A percentile compares a stretch with the other conserved stretches of the same genome.
These are phyloP conservation scores for Tetrastigma voinierianum DNA, from an alignment of 164 flowering plant species.

Conservation along the genomic window DNA sequence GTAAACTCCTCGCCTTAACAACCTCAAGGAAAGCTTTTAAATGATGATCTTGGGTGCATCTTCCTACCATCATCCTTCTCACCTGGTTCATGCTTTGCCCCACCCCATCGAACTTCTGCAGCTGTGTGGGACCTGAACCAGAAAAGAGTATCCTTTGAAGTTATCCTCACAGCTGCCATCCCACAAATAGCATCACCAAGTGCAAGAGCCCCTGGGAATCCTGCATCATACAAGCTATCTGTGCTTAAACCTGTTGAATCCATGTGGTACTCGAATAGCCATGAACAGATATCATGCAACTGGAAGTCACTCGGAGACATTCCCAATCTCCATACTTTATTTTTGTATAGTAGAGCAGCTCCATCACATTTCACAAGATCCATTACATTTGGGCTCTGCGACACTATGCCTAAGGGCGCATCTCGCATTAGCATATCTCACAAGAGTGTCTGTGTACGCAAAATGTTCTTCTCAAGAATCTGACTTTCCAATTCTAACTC, in stretches of 20 bases:
- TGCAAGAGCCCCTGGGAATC: conserved; percentile 75
- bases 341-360: conserved; percentile 74
- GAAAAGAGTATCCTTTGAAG: conserved; percentile 73
- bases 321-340: conserved; percentile 67
- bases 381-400: conserved; percentile 85
- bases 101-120: conserved; percentile 89
- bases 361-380: conserved; percentile 96
- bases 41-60: conserved; percentile 97
- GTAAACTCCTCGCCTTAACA: conserved; percentile 75
- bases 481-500: conserved; percentile 83
- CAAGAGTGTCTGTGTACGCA: conserved; percentile 85
- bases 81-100: conserved; percentile 85
- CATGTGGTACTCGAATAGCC: conserved; percentile 73
- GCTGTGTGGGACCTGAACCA: conserved; percentile 94
- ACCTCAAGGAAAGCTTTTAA: conserved; percentile 96
- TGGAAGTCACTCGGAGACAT: conserved; percentile 66
- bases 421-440: conserved; percentile 95
- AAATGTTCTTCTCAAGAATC: conserved; percentile 76
- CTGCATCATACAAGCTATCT: conserved; percentile 88
- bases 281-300: conserved; percentile 53
- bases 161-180: conserved; percentile 88
- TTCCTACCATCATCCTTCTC: conserved; percentile 81
- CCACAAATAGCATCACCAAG: conserved; percentile 84
- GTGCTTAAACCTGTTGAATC: conserved; percentile 96
- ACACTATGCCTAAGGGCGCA: conserved; percentile 86